phyloP scores from a whole-genome alignment of 257 asterid species.

The Cruciata laevipes region DNA sequence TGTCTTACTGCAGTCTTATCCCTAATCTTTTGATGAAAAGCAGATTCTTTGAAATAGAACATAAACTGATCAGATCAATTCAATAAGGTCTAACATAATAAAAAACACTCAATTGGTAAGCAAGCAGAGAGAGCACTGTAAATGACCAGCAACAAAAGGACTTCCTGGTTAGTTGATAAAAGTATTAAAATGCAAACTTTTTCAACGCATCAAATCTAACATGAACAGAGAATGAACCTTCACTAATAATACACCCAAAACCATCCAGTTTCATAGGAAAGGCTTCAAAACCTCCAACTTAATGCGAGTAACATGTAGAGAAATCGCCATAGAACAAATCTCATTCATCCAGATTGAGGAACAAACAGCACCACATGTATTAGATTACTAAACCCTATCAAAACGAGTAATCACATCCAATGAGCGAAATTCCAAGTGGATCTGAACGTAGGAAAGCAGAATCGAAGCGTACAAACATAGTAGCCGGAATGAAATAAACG shows the following conservation, averaged over 20 bases:
- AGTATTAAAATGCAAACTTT: not conserved
- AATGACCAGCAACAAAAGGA: not conserved
- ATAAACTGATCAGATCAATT: too few relatives aligned
- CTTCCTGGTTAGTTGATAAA: not conserved
- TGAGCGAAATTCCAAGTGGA: slow-evolving; percentile 27
- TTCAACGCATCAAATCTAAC: not conserved
- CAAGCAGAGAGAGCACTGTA: not conserved
- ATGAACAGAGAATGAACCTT: not conserved
- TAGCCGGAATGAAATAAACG: slow-evolving; percentile 16
- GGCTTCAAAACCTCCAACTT: not conserved
- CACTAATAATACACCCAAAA: not conserved
- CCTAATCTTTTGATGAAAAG: not conserved
- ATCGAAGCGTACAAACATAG: slow-evolving; percentile 21
- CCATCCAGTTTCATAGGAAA: not conserved
- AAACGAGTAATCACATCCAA: slow-evolving; percentile 6
- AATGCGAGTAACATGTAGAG: not conserved
- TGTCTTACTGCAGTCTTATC: not conserved
- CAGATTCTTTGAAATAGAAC: not conserved
- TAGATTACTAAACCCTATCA: not conserved
- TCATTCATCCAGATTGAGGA: not conserved
- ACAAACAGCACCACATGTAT: not conserved
- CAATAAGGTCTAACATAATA: too few relatives aligned
- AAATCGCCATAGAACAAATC: not conserved
- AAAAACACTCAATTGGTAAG: too few relatives aligned
- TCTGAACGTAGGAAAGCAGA: slow-evolving; percentile 28